Evolutionary conservation across 2,329 filamentous ascomycete species (phyloP).

Genomic region (Diatrype stigma): DNA sequence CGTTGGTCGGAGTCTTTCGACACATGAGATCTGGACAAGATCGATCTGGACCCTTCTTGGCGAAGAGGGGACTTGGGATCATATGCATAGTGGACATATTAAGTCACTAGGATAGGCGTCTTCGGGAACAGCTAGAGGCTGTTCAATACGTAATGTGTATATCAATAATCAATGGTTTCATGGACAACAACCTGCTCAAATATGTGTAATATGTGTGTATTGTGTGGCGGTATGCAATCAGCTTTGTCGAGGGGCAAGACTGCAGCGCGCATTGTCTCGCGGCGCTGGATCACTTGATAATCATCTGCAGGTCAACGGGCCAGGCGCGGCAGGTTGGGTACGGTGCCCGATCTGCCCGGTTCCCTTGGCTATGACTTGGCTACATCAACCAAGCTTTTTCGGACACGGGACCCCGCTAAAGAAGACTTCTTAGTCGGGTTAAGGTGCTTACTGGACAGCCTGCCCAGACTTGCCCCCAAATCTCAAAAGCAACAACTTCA

Average conservation of each 20-base stretch:
- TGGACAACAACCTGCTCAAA: too few relatives aligned
- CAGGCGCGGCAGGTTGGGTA: background rate
- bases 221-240: too few relatives aligned
- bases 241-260: too few relatives aligned
- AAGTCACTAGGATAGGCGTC: too few relatives aligned
- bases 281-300: too few relatives aligned
- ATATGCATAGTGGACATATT: too few relatives aligned
- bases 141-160: background rate
- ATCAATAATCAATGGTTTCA: background rate
- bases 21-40: background rate
- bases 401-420: background rate
- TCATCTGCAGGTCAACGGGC: too few relatives aligned
- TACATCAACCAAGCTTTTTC: background rate
- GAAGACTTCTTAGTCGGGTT: background rate
- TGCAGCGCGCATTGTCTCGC: too few relatives aligned
- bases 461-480: too few relatives aligned
- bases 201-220: too few relatives aligned
- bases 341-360: background rate
- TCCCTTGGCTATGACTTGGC: background rate
- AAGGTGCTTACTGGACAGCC: too few relatives aligned
- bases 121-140: background rate
- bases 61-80: background rate
- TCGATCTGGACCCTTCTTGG: background rate
- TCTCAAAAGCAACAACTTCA: too few relatives aligned
- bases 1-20: conserved; percentile 1